Conservation (phyloP, 2,329 filamentous ascomycete species). For the Pseudocercospora eumusae region DNA sequence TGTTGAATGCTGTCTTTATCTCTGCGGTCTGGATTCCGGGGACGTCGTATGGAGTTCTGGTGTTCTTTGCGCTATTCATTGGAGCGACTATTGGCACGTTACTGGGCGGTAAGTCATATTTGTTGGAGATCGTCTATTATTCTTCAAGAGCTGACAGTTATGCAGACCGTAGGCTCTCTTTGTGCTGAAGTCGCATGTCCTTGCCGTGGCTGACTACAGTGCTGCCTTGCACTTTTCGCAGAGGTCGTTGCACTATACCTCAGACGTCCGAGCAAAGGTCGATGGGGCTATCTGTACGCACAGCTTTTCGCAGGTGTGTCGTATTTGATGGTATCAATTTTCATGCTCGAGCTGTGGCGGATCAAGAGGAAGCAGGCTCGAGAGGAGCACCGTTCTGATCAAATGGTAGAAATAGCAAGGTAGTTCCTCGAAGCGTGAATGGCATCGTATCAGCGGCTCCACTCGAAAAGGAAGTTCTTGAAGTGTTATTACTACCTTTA, state of each 20-base stretch:
- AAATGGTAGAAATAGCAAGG: background rate
- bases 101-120: conserved; percentile 46
- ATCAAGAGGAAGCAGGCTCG: conserved; percentile 20
- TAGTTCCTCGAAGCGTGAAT: background rate
- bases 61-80: conserved; percentile 48
- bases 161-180: conserved; percentile 44
- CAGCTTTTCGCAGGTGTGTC: conserved; percentile 45
- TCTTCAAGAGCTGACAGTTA: background rate
- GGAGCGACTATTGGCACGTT: conserved; percentile 52
- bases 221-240: conserved; percentile 43
- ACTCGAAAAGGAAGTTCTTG: background rate
- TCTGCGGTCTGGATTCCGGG: conserved; percentile 53
- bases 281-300: conserved; percentile 41
- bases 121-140: background rate
- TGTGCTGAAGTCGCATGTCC: conserved; percentile 46
- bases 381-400: background rate
- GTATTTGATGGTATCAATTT: conserved; percentile 40
- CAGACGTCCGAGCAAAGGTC: conserved; percentile 32
- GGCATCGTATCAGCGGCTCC: background rate
- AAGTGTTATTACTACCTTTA: background rate
- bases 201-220: conserved; percentile 44
- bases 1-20: conserved; percentile 43
- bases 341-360: conserved; percentile 39
- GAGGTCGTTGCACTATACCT: conserved; percentile 49
- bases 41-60: conserved; percentile 44